Percentiles rank a stretch among this genome's conserved stretches.
These are phyloP conservation scores for Pythium aquatile DNA, from an alignment of 352 stramenopile genomes.

Conservation along the genomic window DNA sequence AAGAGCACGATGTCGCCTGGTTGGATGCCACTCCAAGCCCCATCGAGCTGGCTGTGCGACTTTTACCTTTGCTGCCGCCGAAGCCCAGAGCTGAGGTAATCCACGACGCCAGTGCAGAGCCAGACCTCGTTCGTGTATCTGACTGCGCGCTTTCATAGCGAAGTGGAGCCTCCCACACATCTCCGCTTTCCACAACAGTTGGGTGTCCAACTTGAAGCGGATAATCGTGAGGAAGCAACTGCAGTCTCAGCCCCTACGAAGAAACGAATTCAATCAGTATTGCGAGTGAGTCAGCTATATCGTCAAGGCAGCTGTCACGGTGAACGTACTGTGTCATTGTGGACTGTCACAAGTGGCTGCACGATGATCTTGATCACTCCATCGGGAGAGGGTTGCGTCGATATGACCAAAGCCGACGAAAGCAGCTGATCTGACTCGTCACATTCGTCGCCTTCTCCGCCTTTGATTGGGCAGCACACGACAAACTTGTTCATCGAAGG, in stretches of 20 bases:
- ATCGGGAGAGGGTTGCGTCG: not conserved
- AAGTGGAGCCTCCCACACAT: slow-evolving; percentile 12
- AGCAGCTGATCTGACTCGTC: not conserved
- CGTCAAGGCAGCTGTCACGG: too few relatives aligned
- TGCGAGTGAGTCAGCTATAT: not conserved
- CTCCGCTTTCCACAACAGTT: not conserved
- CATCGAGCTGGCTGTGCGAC: slow-evolving; percentile 13
- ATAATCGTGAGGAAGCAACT: not conserved
- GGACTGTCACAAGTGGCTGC: slow-evolving; percentile 17
- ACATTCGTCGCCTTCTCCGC: not conserved
- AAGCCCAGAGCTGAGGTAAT: slow-evolving; percentile 20
- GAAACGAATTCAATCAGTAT: not conserved
- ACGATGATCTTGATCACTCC: slow-evolving; percentile 12
- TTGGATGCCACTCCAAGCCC: not conserved
- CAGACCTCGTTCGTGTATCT: not conserved
- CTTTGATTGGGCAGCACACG: slow-evolving; percentile 1
- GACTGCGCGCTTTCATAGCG: not conserved
- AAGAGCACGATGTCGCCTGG: slow-evolving; percentile 7
- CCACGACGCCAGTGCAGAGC: slow-evolving; percentile 19
- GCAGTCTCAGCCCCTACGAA: slow-evolving; percentile 13
- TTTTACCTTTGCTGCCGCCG: slow-evolving; percentile 8
- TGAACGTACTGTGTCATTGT: slow-evolving; percentile 26
- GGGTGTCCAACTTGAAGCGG: not conserved
- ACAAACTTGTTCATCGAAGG: slow-evolving; percentile 1
- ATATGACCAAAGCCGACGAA: slow-evolving; percentile 12